phyloP scores from a whole-genome alignment of 2,329 filamentous ascomycete species.

The Aspergillus tubingensis region DNA sequence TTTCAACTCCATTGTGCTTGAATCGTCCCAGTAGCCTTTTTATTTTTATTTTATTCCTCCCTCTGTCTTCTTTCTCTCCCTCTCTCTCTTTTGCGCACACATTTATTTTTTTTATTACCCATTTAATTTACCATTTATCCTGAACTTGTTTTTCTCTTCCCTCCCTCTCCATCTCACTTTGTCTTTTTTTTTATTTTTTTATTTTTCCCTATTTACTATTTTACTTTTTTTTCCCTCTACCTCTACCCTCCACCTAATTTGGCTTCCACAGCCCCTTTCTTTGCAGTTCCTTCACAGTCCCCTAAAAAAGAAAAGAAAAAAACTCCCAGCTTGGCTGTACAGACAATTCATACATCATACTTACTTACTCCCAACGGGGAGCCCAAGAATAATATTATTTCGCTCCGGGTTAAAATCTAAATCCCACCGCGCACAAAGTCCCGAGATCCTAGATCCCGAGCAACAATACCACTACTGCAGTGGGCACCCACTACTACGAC shows the following conservation, averaged over 20 bases:
- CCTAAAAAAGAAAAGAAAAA: conserved; percentile 14
- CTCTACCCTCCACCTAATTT: not conserved
- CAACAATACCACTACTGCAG: conserved; percentile 14
- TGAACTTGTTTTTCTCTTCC: conserved; percentile 12
- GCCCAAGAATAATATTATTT: conserved; percentile 2
- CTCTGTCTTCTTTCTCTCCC: not conserved
- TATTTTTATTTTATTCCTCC: not conserved
- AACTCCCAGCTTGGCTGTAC: not conserved
- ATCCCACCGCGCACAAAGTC: conserved; percentile 17
- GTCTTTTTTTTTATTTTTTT: not conserved
- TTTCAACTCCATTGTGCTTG: not conserved
- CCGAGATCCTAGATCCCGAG: conserved; percentile 19
- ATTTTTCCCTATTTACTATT: conserved; percentile 2
- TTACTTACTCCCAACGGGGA: conserved; percentile 4
- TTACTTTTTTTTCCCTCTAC: conserved; percentile 3
- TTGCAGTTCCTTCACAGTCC: not conserved
- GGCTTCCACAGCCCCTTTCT: conserved; percentile 10
- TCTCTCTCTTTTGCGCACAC: not conserved
- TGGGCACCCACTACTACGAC: not conserved
- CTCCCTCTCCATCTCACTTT: not conserved
- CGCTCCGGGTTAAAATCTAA: not conserved
- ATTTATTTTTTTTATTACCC: conserved; percentile 2
- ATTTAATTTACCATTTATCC: conserved; percentile 4
- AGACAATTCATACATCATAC: not conserved
- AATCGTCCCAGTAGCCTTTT: not conserved